Percentiles rank a stretch among this genome's conserved stretches.
These are phyloP conservation scores for Thelephora aurantiotincta DNA, from an alignment of 768 basidiomycete species.

Conservation along the genomic window DNA sequence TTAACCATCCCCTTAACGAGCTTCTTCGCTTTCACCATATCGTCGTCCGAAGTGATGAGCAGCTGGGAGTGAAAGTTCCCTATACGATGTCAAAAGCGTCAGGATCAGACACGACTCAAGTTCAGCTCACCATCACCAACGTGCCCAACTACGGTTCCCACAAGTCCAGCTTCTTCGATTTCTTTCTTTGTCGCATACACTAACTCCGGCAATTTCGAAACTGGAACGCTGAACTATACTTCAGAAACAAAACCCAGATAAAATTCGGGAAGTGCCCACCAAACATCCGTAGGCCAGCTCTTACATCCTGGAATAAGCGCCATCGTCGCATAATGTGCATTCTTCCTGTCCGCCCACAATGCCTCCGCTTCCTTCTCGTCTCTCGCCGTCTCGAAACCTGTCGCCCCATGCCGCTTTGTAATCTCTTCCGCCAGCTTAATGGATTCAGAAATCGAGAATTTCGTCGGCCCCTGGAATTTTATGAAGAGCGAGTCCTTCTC, in stretches of 20 bases:
- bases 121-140: conserved; percentile 51
- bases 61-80: conserved; percentile 30
- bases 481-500: conserved; percentile 68
- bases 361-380: conserved; percentile 49
- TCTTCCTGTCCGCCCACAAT: conserved; percentile 67
- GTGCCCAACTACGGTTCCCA: conserved; percentile 59
- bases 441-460: conserved; percentile 43
- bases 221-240: conserved; percentile 32
- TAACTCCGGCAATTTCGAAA: conserved; percentile 49
- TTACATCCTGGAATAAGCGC: conserved; percentile 41
- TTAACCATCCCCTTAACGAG: conserved; percentile 47
- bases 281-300: conserved; percentile 68
- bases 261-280: conserved; percentile 22
- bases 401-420: conserved; percentile 50
- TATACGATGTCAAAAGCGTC: conserved; percentile 9
- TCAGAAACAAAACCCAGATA: not conserved
- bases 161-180: conserved; percentile 36
- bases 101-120: not conserved
- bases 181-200: conserved; percentile 64
- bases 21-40: conserved; percentile 18
- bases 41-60: conserved; percentile 22
- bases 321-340: conserved; percentile 41
- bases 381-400: conserved; percentile 50
- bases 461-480: conserved; percentile 69
- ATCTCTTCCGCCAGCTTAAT: conserved; percentile 43